These are phyloP conservation scores for Colletotrichum brevisporum DNA, from an alignment of 2,329 filamentous ascomycete species.

Conservation along the genomic window DNA sequence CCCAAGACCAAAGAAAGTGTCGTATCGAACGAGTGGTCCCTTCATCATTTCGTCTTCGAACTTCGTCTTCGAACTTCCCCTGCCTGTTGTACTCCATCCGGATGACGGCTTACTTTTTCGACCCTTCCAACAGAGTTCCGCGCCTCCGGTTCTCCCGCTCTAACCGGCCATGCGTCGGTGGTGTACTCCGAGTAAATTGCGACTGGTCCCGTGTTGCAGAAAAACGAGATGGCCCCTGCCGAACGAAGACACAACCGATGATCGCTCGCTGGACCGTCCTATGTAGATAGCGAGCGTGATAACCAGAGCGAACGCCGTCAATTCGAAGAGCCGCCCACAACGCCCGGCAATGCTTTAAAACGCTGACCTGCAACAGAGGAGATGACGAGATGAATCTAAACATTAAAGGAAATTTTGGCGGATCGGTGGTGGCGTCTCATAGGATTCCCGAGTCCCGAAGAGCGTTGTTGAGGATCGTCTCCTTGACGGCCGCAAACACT, in stretches of 20 bases:
- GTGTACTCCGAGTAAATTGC: conserved; percentile 20
- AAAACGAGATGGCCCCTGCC: conserved; percentile 19
- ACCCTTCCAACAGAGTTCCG: neutral
- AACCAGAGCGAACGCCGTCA: conserved; percentile 42
- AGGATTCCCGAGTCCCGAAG: conserved; percentile 98
- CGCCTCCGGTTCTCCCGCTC: conserved; percentile 22
- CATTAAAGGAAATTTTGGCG: conserved; percentile 23
- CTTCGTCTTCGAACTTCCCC: conserved; percentile 10
- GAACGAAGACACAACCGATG: conserved; percentile 14
- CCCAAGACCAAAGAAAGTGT: conserved; percentile 3
- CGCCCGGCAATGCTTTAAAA: conserved; percentile 43
- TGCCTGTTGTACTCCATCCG: conserved; percentile 28
- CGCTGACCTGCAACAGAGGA: conserved; percentile 42
- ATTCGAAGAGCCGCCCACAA: conserved; percentile 42
- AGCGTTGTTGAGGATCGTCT: conserved; percentile 98
- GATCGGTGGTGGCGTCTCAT: conserved; percentile 58
- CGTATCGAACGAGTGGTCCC: conserved; percentile 26
- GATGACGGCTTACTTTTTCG: conserved; percentile 24
- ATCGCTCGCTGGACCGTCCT: conserved; percentile 29
- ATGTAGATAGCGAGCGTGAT: conserved; percentile 37
- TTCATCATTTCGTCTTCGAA: conserved; percentile 38
- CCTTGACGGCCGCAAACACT: conserved; percentile 98
- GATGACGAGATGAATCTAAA: conserved; percentile 34
- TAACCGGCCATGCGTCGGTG: conserved; percentile 29
- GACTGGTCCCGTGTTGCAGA: conserved; percentile 26